Evolutionary conservation across 441 rosid species (phyloP).

Genomic region (Mallotus japonicus): DNA sequence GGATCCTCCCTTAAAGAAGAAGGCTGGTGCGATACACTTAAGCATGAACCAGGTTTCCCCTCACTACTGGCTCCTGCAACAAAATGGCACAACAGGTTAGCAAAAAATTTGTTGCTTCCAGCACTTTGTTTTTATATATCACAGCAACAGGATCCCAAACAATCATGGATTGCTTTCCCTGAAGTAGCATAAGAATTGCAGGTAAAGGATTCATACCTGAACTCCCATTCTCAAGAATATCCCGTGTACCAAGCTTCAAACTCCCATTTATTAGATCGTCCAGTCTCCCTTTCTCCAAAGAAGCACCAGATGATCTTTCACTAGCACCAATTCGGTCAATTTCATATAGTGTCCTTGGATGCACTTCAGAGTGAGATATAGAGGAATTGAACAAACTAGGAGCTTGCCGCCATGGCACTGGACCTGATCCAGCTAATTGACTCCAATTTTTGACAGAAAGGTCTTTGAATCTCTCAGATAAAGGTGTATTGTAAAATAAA

Average conservation of each 20-base stretch:
- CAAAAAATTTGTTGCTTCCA: slow-evolving; percentile 6
- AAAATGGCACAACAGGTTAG: slow-evolving; percentile 24
- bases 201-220: slow-evolving; percentile 48
- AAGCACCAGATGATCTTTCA: slow-evolving; percentile 45
- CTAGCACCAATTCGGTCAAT: slow-evolving; percentile 45
- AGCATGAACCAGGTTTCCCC: slow-evolving; percentile 47
- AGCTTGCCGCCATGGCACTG: slow-evolving; percentile 78
- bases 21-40: slow-evolving; percentile 44
- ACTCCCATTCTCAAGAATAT: slow-evolving; percentile 52
- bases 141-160: slow-evolving; percentile 12
- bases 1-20: slow-evolving; percentile 54
- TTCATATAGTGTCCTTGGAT: slow-evolving; percentile 47
- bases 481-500: slow-evolving; percentile 40
- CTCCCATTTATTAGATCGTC: slow-evolving; percentile 59
- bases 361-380: slow-evolving; percentile 58
- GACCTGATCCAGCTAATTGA: slow-evolving; percentile 74
- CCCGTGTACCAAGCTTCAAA: slow-evolving; percentile 44
- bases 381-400: slow-evolving; percentile 63
- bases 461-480: slow-evolving; percentile 59
- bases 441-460: slow-evolving; percentile 56
- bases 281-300: slow-evolving; percentile 55
- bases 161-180: not conserved
- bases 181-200: slow-evolving; percentile 18
- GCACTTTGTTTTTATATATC: slow-evolving; percentile 3
- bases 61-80: slow-evolving; percentile 52